Evolutionary conservation across 257 asterid genomes (phyloP).

Genomic region (Solanum lignicaule): DNA sequence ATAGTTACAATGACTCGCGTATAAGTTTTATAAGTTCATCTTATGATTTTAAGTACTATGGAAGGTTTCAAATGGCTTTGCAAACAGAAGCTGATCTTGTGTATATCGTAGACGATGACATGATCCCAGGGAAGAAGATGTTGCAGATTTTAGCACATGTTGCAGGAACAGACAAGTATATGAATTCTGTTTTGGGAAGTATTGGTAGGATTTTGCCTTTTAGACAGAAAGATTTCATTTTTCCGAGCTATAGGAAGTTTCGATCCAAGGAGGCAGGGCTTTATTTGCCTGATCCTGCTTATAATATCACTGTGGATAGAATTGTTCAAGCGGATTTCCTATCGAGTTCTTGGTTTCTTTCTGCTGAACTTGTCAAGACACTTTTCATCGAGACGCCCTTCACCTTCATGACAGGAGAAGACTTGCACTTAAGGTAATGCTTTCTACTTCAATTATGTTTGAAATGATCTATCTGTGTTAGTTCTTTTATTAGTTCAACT

Average conservation of each 20-base stretch:
- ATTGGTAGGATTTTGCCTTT: slow-evolving; percentile 94
- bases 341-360: slow-evolving; percentile 91
- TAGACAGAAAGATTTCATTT: slow-evolving; percentile 61
- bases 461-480: neutral
- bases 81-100: slow-evolving; percentile 83
- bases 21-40: slow-evolving; percentile 72
- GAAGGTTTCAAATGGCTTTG: slow-evolving; percentile 86
- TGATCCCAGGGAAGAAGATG: slow-evolving; percentile 90
- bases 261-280: slow-evolving; percentile 89
- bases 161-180: slow-evolving; percentile 81
- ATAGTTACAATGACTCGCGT: slow-evolving; percentile 53
- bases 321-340: slow-evolving; percentile 92
- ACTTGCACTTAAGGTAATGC: slow-evolving; percentile 79
- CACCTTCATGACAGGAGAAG: slow-evolving; percentile 92
- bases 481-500: neutral
- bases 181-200: slow-evolving; percentile 80
- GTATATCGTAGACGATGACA: slow-evolving; percentile 79
- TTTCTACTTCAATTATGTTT: neutral
- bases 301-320: slow-evolving; percentile 55
- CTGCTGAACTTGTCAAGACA: slow-evolving; percentile 77
- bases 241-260: slow-evolving; percentile 85
- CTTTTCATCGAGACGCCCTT: slow-evolving; percentile 79
- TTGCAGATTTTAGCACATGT: slow-evolving; percentile 69
- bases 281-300: slow-evolving; percentile 95
- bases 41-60: slow-evolving; percentile 89